phyloP scores from a whole-genome alignment of 352 stramenopile species.

The Globisporangium takayamanum region DNA sequence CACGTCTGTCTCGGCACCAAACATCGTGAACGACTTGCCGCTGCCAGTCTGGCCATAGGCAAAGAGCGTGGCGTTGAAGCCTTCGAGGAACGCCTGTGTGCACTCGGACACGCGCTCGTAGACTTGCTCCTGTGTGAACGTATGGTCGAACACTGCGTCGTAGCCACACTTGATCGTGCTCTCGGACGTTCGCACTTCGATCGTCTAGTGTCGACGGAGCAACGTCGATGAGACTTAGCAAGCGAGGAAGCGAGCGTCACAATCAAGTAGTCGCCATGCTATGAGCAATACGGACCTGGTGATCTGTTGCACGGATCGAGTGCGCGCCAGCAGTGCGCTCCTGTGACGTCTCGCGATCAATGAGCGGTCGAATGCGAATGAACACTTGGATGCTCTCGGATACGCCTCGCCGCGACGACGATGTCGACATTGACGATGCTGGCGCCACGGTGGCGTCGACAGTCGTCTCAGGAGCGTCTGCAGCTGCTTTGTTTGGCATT shows the following conservation, averaged over 20 bases:
- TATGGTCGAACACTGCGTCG: constrained; percentile 75
- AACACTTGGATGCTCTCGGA: constrained; percentile 83
- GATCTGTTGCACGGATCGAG: constrained; percentile 39
- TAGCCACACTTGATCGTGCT: constrained; percentile 74
- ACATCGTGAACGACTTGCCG: constrained; percentile 87
- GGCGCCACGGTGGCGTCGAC: background rate
- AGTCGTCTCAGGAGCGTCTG: constrained; percentile 1
- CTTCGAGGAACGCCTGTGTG: constrained; percentile 69
- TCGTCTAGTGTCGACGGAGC: constrained; percentile 29
- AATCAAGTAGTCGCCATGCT: too few species aligned
- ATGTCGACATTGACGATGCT: background rate
- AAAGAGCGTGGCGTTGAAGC: constrained; percentile 84
- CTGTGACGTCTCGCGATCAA: constrained; percentile 53
- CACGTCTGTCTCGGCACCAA: constrained; percentile 62
- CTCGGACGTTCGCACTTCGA: constrained; percentile 67
- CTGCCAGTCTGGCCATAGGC: constrained; percentile 82
- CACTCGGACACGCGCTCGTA: constrained; percentile 75
- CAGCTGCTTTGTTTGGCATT: background rate
- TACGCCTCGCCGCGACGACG: constrained; percentile 14
- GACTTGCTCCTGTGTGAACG: constrained; percentile 68
- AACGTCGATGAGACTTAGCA: background rate
- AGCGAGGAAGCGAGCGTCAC: background rate
- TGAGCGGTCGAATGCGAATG: constrained; percentile 73
- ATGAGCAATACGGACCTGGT: constrained; percentile 24
- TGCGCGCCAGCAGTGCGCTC: constrained; percentile 20